Conservation (phyloP, 306 rosid genomes). For the Acacia crassicarpa region DNA sequence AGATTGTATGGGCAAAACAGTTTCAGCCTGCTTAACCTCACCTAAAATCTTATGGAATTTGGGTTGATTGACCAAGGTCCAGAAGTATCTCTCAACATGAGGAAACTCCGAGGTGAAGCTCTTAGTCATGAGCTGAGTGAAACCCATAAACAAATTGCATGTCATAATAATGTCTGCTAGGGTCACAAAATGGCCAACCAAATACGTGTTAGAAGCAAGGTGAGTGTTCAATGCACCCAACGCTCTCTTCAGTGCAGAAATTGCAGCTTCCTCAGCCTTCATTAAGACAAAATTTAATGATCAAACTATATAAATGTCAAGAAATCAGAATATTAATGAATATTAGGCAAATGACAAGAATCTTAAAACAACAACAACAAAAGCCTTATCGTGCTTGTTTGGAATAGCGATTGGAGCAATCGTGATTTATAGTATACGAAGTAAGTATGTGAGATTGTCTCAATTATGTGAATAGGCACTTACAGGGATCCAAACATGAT, state of each 20-base stretch:
- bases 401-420: too few species aligned
- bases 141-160: constrained; percentile 56
- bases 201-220: constrained; percentile 71
- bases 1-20: constrained; percentile 51
- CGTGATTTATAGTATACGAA: too few species aligned
- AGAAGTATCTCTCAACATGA: constrained; percentile 78
- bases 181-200: constrained; percentile 79
- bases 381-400: not conserved
- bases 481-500: too few species aligned
- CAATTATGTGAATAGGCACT: too few species aligned
- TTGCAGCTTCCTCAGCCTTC: constrained; percentile 77
- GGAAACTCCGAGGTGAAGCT: constrained; percentile 81
- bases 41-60: constrained; percentile 67
- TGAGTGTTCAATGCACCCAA: constrained; percentile 65
- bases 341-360: not conserved
- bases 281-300: not conserved
- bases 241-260: constrained; percentile 55
- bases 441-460: too few species aligned
- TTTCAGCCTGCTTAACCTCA: constrained; percentile 67
- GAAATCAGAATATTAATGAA: not conserved
- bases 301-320: not conserved
- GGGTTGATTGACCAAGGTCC: constrained; percentile 84
- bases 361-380: not conserved
- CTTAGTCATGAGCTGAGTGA: constrained; percentile 48
- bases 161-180: constrained; percentile 78